Evolutionary conservation across 208 protist species (phyloP).

Genomic region (Trypanosoma caninum): DNA sequence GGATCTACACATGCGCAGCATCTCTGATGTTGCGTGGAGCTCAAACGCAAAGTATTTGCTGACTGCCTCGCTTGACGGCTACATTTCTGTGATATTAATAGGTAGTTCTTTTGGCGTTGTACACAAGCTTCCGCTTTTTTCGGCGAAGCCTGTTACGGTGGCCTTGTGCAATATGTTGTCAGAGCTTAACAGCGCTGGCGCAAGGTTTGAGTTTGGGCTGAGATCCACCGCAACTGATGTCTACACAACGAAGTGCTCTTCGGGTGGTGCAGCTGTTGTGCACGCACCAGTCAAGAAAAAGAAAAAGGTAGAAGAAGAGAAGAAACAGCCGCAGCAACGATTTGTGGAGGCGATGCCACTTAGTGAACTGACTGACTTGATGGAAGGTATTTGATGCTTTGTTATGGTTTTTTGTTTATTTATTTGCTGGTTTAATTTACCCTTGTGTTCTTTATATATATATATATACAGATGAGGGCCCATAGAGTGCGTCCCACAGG

Average conservation of each 20-base stretch:
- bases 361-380: slow-evolving; percentile 18
- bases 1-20: slow-evolving; percentile 86
- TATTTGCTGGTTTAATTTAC: too few relatives aligned
- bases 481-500: too few relatives aligned
- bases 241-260: slow-evolving; percentile 3
- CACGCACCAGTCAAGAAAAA: slow-evolving; percentile 71
- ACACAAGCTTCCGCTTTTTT: slow-evolving; percentile 63
- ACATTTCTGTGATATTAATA: slow-evolving; percentile 74
- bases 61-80: slow-evolving; percentile 80
- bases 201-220: slow-evolving; percentile 25
- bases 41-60: slow-evolving; percentile 51
- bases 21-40: slow-evolving; percentile 84
- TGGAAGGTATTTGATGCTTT: slow-evolving; percentile 16
- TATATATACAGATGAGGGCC: not conserved
- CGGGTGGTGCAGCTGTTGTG: slow-evolving; percentile 4
- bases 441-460: too few relatives aligned
- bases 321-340: slow-evolving; percentile 18
- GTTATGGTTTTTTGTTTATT: too few relatives aligned
- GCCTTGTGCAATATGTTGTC: slow-evolving; percentile 34
- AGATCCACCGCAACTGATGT: not conserved
- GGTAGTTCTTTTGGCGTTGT: slow-evolving; percentile 43
- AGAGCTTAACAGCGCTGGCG: slow-evolving; percentile 25
- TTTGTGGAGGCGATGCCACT: not conserved
- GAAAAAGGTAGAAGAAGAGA: slow-evolving; percentile 40
- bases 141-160: slow-evolving; percentile 36